A percentile compares a stretch with the other conserved stretches of the same genome.
These are phyloP conservation scores for Monosporascus sp. DNA, from an alignment of 2,329 filamentous ascomycete genomes.

Conservation along the genomic window DNA sequence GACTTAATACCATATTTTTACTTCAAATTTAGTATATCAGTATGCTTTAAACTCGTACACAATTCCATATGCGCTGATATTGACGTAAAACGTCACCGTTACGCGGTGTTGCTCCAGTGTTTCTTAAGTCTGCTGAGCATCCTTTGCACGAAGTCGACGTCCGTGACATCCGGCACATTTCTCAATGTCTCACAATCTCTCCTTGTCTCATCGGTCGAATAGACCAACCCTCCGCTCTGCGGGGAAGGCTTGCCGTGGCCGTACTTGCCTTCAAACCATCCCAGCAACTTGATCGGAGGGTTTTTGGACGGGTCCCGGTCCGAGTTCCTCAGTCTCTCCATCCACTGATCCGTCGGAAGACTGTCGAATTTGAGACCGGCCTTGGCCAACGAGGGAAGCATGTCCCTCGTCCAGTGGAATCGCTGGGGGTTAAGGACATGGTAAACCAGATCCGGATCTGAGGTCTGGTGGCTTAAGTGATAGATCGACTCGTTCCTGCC, in stretches of 20 bases:
- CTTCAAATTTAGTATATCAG: too few relatives aligned
- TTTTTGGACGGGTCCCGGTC: conserved; percentile 44
- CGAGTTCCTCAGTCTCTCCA: conserved; percentile 35
- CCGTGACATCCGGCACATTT: not conserved
- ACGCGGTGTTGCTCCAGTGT: not conserved
- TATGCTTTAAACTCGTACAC: too few relatives aligned
- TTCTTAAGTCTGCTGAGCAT: not conserved
- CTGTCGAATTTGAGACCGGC: conserved; percentile 39
- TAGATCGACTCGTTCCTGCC: conserved; percentile 9
- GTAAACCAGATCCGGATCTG: conserved; percentile 31
- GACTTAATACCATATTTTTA: too few relatives aligned
- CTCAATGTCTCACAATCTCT: not conserved
- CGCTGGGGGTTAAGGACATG: conserved; percentile 46
- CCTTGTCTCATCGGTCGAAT: not conserved
- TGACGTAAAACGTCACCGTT: too few relatives aligned
- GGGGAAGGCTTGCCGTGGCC: conserved; percentile 31
- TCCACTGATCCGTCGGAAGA: conserved; percentile 39
- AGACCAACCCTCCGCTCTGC: not conserved
- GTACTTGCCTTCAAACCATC: conserved; percentile 48
- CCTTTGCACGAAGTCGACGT: not conserved
- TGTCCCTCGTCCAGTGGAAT: conserved; percentile 45
- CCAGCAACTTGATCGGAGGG: conserved; percentile 44
- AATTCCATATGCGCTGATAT: too few relatives aligned
- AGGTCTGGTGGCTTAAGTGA: conserved; percentile 1
- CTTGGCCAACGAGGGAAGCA: conserved; percentile 43